Conservation (phyloP, 1,139 yeast genomes). For the Kodamaea derodonti region DNA sequence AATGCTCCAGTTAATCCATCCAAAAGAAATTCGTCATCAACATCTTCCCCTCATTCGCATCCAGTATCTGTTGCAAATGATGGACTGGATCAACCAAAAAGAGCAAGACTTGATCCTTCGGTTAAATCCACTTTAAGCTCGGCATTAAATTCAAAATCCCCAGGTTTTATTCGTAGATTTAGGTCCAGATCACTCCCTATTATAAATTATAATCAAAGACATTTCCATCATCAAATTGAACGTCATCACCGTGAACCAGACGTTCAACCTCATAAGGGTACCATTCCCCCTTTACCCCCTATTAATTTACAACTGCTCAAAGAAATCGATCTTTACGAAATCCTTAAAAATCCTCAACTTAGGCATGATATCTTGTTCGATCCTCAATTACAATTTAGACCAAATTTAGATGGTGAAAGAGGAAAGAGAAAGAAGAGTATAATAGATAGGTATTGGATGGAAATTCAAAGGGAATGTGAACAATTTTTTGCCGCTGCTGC, state of each 20-base stretch:
- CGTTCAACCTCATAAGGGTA: conserved; percentile 13
- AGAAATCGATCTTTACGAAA: conserved; percentile 86
- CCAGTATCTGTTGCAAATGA: conserved; percentile 6
- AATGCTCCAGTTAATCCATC: conserved; percentile 9
- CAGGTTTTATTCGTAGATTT: conserved; percentile 37
- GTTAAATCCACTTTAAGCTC: conserved; percentile 5
- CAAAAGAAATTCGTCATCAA: conserved; percentile 15
- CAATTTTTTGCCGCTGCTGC: conserved; percentile 28
- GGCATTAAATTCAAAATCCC: conserved; percentile 20
- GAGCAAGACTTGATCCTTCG: conserved; percentile 27
- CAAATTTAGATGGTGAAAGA: conserved; percentile 87
- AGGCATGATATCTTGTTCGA: conserved; percentile 92
- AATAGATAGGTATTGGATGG: conserved; percentile 81
- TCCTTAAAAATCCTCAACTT: conserved; percentile 85
- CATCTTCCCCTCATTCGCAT: conserved; percentile 11
- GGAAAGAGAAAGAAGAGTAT: conserved; percentile 73
- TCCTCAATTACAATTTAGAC: conserved; percentile 88
- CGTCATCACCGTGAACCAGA: conserved; percentile 12
- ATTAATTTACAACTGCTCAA: conserved; percentile 78
- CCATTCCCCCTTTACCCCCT: conserved; percentile 60
- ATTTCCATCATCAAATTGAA: conserved; percentile 10
- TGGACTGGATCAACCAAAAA: conserved; percentile 15
- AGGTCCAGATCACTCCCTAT: conserved; percentile 44
- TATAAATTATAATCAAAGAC: conserved; percentile 31
- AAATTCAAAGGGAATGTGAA: conserved; percentile 60